Base-by-base conservation (phyloP, 306 rosid species). In the Gastrolobium villosum region DNA sequence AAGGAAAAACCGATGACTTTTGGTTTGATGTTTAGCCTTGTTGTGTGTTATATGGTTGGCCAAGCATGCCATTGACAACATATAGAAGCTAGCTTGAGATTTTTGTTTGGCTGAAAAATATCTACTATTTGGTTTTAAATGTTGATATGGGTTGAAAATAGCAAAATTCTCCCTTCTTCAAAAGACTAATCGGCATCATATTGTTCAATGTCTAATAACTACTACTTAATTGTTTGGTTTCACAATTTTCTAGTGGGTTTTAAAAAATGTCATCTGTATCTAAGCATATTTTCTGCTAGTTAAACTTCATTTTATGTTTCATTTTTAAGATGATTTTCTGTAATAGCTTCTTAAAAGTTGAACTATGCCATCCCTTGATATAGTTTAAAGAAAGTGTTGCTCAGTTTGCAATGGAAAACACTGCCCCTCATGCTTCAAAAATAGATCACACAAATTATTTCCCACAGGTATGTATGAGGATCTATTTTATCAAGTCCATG, bases 311-410 rank as follows among this genome's bases (percentile, higher is more conserved):
- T 26, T 10, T 68, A 28, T 67, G 55, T 46, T 48, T 31, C n/a
- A 40, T 57, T 48, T 35, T 72, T n/a, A 2, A 40, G 46, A 35
- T 69, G 63, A 67, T 55, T 67, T 53, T 36, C 56, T 10, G 2
- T 79, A 41, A 0, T 5, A 5, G 43, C 35, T 39, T 79, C 43
- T 61, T 46, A 14, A 39, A 70, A 52, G 9, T 26, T 43, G 72
- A 45, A 49, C 35, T 11, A 1, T 73, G 44, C 15, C 20, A 37
- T 31, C 48, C 43, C 57, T 66, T 62, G 50, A 37, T 83, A 26
- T 92, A 94, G 99, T 94, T 94, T 70, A 94, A 94, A 84, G 97
- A 90, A 76, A 94, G 99, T 69, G 95, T 92, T 39, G 40, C 89
- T 60, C 97, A 94, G 46, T 94, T 94, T 82, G 95, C 97, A 46